Conservation (phyloP, 331 rosid species). For the Malus hybrid region DNA sequence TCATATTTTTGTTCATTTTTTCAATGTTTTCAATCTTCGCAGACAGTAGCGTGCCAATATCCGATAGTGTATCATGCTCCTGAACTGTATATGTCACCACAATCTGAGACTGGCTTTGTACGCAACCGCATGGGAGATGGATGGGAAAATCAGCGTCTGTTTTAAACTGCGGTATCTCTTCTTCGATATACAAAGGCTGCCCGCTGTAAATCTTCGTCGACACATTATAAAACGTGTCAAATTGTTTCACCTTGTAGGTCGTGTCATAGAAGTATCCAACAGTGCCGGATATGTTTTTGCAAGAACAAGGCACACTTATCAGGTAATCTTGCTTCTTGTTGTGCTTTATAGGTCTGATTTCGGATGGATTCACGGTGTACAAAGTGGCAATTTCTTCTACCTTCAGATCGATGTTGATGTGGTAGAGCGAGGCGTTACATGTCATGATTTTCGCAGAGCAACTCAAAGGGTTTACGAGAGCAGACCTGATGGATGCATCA, state of each 20-base stretch:
- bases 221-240: slow-evolving; percentile 29
- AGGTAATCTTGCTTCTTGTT: slow-evolving; percentile 41
- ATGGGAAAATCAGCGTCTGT: slow-evolving; percentile 8
- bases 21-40: slow-evolving; percentile 28
- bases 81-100: slow-evolving; percentile 73
- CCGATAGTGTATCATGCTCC: slow-evolving; percentile 32
- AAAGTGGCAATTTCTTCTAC: slow-evolving; percentile 29
- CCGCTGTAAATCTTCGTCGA: slow-evolving; percentile 37
- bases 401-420: slow-evolving; percentile 10
- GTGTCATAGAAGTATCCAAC: slow-evolving; percentile 52
- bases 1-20: slow-evolving; percentile 31
- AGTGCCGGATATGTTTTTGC: slow-evolving; percentile 24
- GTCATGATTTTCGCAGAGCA: slow-evolving; percentile 32
- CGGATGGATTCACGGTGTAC: slow-evolving; percentile 36
- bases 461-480: slow-evolving; percentile 29
- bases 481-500: neutral
- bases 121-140: slow-evolving; percentile 67
- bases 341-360: slow-evolving; percentile 27
- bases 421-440: slow-evolving; percentile 62
- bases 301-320: slow-evolving; percentile 56
- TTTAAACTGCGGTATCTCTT: neutral
- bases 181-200: slow-evolving; percentile 34
- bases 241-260: slow-evolving; percentile 20
- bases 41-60: slow-evolving; percentile 33
- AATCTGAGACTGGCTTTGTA: slow-evolving; percentile 38